These are phyloP conservation scores for Kwoniella pini DNA, from an alignment of 768 basidiomycete genomes.

Conservation along the genomic window DNA sequence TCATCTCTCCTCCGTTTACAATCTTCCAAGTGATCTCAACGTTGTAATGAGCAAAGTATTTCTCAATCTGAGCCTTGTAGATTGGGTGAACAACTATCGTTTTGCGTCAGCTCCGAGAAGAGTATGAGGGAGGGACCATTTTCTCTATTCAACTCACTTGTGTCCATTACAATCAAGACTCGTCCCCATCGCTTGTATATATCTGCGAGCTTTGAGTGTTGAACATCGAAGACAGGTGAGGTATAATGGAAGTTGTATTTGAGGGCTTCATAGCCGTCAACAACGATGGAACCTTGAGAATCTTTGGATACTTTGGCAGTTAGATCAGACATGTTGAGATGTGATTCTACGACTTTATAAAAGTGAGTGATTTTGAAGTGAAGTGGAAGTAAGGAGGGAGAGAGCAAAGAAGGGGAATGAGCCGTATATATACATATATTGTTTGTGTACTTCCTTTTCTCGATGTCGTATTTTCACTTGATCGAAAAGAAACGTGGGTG, in stretches of 20 bases:
- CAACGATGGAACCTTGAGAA: slow-evolving; percentile 40
- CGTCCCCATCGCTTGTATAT: slow-evolving; percentile 54
- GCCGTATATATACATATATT: neutral
- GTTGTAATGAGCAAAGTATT: slow-evolving; percentile 53
- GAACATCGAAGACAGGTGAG: slow-evolving; percentile 51
- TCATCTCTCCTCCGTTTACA: slow-evolving; percentile 54
- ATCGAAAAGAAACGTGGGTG: slow-evolving; percentile 1
- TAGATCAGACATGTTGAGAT: slow-evolving; percentile 49
- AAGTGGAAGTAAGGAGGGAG: slow-evolving; percentile 1
- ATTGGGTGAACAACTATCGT: slow-evolving; percentile 46
- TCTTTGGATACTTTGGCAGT: slow-evolving; percentile 48
- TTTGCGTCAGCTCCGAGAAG: too few relatives aligned
- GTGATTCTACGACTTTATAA: slow-evolving; percentile 4
- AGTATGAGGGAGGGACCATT: neutral
- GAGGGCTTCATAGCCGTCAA: slow-evolving; percentile 51
- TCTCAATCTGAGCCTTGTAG: slow-evolving; percentile 48
- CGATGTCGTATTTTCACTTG: too few relatives aligned
- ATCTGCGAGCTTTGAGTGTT: slow-evolving; percentile 47
- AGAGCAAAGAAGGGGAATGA: slow-evolving; percentile 8
- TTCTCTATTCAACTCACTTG: slow-evolving; percentile 33
- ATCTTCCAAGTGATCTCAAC: slow-evolving; percentile 52
- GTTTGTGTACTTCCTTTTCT: neutral
- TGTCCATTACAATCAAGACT: slow-evolving; percentile 54
- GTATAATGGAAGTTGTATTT: slow-evolving; percentile 54
- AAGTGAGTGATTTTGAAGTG: neutral